These are phyloP conservation scores for Nakazawaea ambrosiae DNA, from an alignment of 805 yeast genomes.

Conservation along the genomic window DNA sequence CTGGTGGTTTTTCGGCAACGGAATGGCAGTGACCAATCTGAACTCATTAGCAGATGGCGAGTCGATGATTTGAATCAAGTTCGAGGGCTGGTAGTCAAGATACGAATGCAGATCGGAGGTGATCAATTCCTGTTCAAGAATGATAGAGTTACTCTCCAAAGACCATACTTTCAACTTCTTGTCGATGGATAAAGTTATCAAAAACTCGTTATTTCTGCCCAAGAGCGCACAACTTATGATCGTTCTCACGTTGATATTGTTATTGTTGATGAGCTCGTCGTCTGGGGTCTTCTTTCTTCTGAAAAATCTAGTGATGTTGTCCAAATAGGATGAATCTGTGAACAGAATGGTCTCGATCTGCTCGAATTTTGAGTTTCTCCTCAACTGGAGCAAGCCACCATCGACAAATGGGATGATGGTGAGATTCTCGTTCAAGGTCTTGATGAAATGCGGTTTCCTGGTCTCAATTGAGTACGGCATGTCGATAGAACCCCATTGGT, in stretches of 20 bases:
- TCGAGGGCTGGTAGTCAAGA: constrained; percentile 2
- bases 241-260: constrained; percentile 17
- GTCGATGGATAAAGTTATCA: constrained; percentile 48
- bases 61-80: constrained; percentile 1
- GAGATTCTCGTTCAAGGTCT: constrained; percentile 20
- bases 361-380: constrained; percentile 19
- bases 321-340: constrained; percentile 43
- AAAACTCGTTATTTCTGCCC: constrained; percentile 17
- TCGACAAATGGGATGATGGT: constrained; percentile 60
- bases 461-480: constrained; percentile 60
- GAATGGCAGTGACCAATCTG: constrained; percentile 1
- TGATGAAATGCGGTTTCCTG: constrained; percentile 47
- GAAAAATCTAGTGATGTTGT: constrained; percentile 23
- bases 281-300: constrained; percentile 12
- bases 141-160: constrained; percentile 24
- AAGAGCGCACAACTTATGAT: constrained; percentile 11
- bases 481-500: constrained; percentile 60
- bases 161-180: constrained; percentile 58
- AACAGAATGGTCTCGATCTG: constrained; percentile 29
- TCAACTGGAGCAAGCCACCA: constrained; percentile 66
- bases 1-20: not conserved
- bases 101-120: not conserved
- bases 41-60: constrained; percentile 1
- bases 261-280: constrained; percentile 16
- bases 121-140: constrained; percentile 16